Base-by-base conservation (phyloP, 2,329 filamentous ascomycete genomes). In the Ceratocystis papillata region DNA sequence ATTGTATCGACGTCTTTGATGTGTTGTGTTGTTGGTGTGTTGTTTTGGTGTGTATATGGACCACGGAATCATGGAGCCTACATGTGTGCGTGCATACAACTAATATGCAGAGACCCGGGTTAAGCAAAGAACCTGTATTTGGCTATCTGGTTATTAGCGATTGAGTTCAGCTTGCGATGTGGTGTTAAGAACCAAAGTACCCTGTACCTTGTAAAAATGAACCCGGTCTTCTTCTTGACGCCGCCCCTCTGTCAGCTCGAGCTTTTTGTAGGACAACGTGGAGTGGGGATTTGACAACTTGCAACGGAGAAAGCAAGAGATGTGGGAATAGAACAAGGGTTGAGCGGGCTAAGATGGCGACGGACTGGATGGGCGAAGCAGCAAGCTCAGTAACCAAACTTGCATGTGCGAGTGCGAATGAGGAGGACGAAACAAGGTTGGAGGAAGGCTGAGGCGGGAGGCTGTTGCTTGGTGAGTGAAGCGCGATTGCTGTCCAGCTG, bases 201-300 rank as follows among this genome's bases (percentile, higher is more conserved):
- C 53, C 53, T 59, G 53, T 59, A 59, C 53, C 53, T 59, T 59
- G 28, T 17, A 25, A 37, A 30, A 59, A 30, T 5, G 3, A 37
- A 17, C 53, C 28, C 7, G 28, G 22, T 33, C 25, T 33, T 57
- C 15, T 1, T 59, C 28, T 53, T 53, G 48, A 53, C 20, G 25
- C 20, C 20, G 20, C 46, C n/a, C 46, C 53, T 59, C 53, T 57
- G 53, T 33, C 53, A 57, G 53, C 53, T 33, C 17, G 20, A 28
- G 12, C 30, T 30, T 22, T 59, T 30, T 59, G 53, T 33, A 33
- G 53, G 22, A 57, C 53, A 33, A 59, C 17, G 25, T 59, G 22
- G 53, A 59, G 53, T 33, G 53, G 53, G 53, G 28, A 5, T 22
- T 53, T 53, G 48, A 53, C 48, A 53, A 53, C 48, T 53, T 53